phyloP scores from a whole-genome alignment of 164 flowering plant genomes.

The Aristolochia californica region DNA sequence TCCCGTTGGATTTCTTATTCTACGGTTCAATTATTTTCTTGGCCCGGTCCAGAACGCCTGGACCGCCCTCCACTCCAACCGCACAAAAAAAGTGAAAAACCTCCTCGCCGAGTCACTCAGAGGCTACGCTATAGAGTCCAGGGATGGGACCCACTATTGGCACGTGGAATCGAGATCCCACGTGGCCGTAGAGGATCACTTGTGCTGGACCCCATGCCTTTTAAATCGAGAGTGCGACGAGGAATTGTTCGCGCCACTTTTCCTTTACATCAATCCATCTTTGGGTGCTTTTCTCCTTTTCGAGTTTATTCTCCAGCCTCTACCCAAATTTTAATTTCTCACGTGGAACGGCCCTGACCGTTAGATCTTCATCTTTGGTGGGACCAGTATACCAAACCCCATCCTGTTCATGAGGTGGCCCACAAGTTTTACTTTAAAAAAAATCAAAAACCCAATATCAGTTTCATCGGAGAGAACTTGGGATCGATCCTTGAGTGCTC shows the following conservation, averaged over 20 bases:
- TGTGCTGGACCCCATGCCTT: conserved; percentile 5
- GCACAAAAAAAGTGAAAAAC: too few species aligned
- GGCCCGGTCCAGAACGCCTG: too few species aligned
- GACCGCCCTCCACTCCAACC: too few species aligned
- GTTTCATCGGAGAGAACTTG: too few species aligned
- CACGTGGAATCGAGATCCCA: conserved; percentile 7
- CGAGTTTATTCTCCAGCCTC: conserved; percentile 3
- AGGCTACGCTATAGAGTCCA: not conserved
- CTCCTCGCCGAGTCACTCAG: not conserved
- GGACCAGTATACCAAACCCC: not conserved
- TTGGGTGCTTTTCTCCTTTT: conserved; percentile 9
- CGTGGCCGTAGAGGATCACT: conserved; percentile 3
- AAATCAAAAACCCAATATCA: too few species aligned
- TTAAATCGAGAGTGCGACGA: not conserved
- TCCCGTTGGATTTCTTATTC: too few species aligned
- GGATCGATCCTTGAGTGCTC: conserved; percentile 6
- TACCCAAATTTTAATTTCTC: not conserved
- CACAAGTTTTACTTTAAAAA: too few species aligned
- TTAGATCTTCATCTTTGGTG: not conserved
- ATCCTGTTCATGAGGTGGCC: too few species aligned
- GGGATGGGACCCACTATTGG: conserved; percentile 7
- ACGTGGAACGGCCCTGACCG: not conserved
- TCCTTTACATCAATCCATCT: conserved; percentile 5
- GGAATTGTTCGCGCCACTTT: not conserved
- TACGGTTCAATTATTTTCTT: too few species aligned